These are phyloP conservation scores for Berkeleyomyces rouxiae DNA, from an alignment of 2,329 filamentous ascomycete genomes.

Conservation along the genomic window DNA sequence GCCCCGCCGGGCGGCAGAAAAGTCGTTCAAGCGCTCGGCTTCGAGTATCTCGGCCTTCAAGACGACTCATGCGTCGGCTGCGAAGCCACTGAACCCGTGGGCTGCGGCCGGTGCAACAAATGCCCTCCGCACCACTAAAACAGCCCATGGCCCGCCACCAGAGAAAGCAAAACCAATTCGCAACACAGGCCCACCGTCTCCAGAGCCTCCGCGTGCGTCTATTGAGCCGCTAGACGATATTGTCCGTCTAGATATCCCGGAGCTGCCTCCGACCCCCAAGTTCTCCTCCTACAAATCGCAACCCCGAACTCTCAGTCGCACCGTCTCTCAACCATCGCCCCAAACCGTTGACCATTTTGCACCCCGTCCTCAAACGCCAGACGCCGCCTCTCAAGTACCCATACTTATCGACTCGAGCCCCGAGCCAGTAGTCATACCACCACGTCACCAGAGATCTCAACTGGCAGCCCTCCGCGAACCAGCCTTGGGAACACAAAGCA, in stretches of 20 bases:
- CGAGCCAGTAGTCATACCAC: background rate
- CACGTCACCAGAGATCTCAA: background rate
- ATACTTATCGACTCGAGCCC: constrained; percentile 6
- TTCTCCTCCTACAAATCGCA: background rate
- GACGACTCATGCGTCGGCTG: background rate
- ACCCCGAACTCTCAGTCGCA: background rate
- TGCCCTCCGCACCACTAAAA: background rate
- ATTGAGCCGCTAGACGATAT: background rate
- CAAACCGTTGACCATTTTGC: background rate
- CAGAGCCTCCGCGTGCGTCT: background rate
- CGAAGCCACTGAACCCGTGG: constrained; percentile 5
- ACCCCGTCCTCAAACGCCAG: background rate
- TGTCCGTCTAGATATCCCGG: background rate
- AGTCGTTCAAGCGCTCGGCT: background rate
- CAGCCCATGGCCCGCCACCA: background rate
- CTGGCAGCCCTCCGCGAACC: background rate
- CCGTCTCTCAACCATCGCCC: background rate
- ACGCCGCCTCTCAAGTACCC: background rate
- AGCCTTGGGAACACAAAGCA: background rate
- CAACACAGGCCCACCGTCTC: background rate
- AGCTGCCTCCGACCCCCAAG: background rate
- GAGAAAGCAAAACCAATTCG: background rate
- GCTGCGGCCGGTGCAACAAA: background rate
- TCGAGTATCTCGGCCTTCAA: background rate
- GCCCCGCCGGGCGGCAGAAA: background rate